Percentiles rank a stretch among this genome's conserved stretches.
phyloP scores from a whole-genome alignment of 83 land plant genomes.

The Larix sibirica region DNA sequence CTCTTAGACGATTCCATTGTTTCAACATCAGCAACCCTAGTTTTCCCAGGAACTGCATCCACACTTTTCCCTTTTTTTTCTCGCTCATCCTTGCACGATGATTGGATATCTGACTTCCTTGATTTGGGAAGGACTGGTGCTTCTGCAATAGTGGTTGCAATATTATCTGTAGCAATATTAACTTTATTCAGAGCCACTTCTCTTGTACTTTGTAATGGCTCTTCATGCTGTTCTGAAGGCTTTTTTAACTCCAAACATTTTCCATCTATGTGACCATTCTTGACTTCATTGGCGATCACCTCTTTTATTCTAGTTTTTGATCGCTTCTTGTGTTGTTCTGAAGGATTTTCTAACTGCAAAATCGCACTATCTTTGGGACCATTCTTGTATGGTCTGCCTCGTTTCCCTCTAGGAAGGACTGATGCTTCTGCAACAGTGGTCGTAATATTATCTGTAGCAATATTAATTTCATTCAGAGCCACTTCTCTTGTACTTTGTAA shows the following conservation, averaged over 20 bases:
- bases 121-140: background rate
- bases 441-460: background rate
- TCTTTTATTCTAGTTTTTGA: background rate
- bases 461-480: background rate
- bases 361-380: no score
- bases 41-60: background rate
- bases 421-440: background rate
- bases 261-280: no score
- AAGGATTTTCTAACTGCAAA: background rate
- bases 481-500: background rate
- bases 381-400: background rate
- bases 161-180: background rate
- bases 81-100: background rate
- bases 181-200: background rate
- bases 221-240: background rate
- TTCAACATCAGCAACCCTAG: background rate
- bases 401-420: background rate
- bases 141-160: background rate
- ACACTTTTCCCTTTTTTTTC: background rate
- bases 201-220: background rate
- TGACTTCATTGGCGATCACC: background rate
- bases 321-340: background rate
- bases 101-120: background rate
- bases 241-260: background rate
- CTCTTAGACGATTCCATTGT: background rate